These are phyloP conservation scores for Apiospora phragmitis DNA, from an alignment of 2,329 filamentous ascomycete species.

Conservation along the genomic window DNA sequence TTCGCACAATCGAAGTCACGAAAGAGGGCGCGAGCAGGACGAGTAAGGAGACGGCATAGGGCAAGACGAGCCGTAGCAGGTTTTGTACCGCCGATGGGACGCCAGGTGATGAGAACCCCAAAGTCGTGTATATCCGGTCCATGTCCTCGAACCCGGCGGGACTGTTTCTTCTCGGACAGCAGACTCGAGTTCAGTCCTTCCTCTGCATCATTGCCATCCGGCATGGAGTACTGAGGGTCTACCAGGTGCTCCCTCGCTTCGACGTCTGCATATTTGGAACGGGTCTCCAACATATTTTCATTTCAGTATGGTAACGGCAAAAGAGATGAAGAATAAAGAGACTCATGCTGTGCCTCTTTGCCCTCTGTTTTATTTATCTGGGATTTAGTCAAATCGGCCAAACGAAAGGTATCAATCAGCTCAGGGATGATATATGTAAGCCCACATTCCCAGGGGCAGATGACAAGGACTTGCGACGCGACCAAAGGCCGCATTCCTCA, in stretches of 20 bases:
- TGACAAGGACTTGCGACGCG: neutral
- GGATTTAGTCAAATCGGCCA: neutral
- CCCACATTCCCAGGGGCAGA: neutral
- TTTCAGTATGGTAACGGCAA: neutral
- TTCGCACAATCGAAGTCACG: neutral
- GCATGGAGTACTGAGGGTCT: neutral
- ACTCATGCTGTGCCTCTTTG: neutral
- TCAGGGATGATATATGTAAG: neutral
- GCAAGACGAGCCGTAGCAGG: neutral
- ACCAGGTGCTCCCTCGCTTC: neutral
- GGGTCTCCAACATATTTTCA: neutral
- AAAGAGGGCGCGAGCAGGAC: neutral
- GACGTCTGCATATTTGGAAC: neutral
- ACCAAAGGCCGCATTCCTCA: neutral
- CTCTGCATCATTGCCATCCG: neutral
- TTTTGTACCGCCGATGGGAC: neutral
- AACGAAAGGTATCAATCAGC: neutral
- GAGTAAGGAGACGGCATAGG: neutral
- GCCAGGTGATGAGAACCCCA: neutral
- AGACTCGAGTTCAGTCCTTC: neutral
- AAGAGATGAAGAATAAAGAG: neutral
- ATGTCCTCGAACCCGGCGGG: neutral
- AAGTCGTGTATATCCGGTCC: neutral
- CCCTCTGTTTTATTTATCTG: neutral
- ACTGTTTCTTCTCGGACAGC: neutral